phyloP scores from a whole-genome alignment of 2,329 filamentous ascomycete genomes.

The Zasmidium citrigriseum region DNA sequence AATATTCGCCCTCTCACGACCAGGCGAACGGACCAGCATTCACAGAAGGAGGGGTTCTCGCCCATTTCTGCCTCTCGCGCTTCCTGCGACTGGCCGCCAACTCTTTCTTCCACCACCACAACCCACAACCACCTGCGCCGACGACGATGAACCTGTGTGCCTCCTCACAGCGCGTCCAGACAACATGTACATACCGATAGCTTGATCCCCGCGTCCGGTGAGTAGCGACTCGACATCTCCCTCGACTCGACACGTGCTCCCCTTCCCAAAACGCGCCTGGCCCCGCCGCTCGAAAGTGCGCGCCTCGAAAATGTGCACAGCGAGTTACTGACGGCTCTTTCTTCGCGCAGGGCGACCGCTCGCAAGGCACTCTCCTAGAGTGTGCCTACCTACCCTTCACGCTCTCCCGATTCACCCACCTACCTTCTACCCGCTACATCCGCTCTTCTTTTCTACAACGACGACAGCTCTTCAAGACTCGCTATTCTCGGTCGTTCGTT shows the following conservation, averaged over 20 bases:
- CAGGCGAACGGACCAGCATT: not conserved
- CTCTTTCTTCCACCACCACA: not conserved
- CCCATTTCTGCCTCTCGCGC: not conserved
- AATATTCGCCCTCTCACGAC: not conserved
- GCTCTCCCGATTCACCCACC: too few relatives aligned
- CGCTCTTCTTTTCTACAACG: not conserved
- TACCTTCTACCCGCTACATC: not conserved
- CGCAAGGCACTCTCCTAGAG: not conserved
- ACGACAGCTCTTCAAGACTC: not conserved
- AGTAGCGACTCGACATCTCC: not conserved
- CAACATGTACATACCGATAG: conserved; percentile 19
- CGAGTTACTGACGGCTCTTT: not conserved
- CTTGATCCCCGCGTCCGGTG: conserved; percentile 7
- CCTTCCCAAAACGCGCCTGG: conserved; percentile 5
- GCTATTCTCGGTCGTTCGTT: not conserved
- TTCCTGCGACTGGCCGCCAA: not conserved
- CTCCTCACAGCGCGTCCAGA: conserved; percentile 11
- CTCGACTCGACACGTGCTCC: conserved; percentile 6
- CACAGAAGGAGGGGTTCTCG: not conserved
- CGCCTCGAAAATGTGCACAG: not conserved
- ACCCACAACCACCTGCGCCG: not conserved
- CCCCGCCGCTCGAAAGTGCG: not conserved
- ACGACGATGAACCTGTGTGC: conserved; percentile 15
- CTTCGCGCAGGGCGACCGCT: not conserved
- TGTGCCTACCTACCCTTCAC: not conserved